phyloP scores from a whole-genome alignment of 1,284 basidiomycete genomes.

The Moesziomyces sp. region DNA sequence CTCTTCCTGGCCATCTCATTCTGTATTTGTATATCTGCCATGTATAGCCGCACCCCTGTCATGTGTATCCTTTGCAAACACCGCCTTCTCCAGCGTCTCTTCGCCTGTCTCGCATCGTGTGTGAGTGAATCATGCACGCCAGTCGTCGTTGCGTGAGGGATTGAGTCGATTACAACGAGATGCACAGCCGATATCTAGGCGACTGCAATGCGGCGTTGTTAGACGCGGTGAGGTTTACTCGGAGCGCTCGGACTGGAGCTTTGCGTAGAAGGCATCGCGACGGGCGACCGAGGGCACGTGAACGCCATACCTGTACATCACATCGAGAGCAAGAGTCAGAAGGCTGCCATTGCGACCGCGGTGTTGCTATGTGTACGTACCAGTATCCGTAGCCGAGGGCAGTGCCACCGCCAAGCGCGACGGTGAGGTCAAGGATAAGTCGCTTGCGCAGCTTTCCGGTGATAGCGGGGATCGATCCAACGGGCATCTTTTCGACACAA shows the following conservation, averaged over 20 bases:
- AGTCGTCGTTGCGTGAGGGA: too few species aligned
- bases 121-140: too few species aligned
- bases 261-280: constrained; percentile 61
- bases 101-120: too few species aligned
- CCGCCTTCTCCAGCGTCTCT: too few species aligned
- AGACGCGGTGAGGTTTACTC: constrained; percentile 24
- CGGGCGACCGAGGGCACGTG: constrained; percentile 62
- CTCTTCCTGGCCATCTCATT: neutral
- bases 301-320: constrained; percentile 58
- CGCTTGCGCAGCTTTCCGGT: constrained; percentile 66
- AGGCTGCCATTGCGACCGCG: too few species aligned
- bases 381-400: constrained; percentile 64
- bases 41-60: neutral
- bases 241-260: constrained; percentile 57
- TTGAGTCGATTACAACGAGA: constrained; percentile 6
- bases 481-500: constrained; percentile 42
- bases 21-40: neutral
- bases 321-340: neutral
- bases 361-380: constrained; percentile 25
- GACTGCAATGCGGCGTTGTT: neutral
- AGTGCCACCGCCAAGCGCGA: constrained; percentile 61
- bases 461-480: constrained; percentile 60
- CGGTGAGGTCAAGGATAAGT: constrained; percentile 62
- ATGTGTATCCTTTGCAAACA: neutral
- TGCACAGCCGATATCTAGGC: neutral